Percentiles rank a stretch among this genome's conserved stretches.
phyloP scores from a whole-genome alignment of 108 stramenopile genomes.

The Nitzschia inconspicua region DNA sequence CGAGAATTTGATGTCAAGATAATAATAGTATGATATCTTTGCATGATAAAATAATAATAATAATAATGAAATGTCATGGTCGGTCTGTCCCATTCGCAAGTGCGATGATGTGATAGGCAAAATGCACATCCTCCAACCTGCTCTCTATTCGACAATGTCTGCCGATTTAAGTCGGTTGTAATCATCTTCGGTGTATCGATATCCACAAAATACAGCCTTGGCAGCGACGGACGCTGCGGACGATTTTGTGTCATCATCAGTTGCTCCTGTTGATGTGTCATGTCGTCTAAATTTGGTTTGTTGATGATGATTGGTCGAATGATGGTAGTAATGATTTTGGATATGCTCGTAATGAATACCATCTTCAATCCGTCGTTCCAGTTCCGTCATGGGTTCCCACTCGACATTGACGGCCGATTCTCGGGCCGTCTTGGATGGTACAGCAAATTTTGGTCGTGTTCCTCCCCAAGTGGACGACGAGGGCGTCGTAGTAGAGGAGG shows the following conservation, averaged over 20 bases:
- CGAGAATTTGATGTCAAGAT: no score
- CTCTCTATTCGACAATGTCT: not conserved
- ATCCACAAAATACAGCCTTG: constrained; percentile 38
- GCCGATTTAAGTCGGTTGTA: constrained; percentile 38
- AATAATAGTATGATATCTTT: no score
- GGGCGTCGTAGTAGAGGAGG: not conserved
- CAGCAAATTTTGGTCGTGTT: constrained; percentile 3
- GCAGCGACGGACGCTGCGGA: not conserved
- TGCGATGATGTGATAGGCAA: no score
- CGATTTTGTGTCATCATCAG: constrained; percentile 3
- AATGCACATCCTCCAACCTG: no score
- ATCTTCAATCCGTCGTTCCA: constrained; percentile 45
- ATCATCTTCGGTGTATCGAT: constrained; percentile 32
- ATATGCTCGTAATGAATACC: constrained; percentile 42
- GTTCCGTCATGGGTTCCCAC: constrained; percentile 42
- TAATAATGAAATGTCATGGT: no score
- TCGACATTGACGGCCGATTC: constrained; percentile 39
- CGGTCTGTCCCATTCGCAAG: no score
- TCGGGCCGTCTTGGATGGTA: constrained; percentile 33
- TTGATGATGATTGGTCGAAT: not conserved
- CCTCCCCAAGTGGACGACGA: constrained; percentile 5
- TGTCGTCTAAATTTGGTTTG: no score
- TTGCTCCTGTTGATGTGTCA: not conserved
- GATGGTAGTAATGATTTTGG: not conserved
- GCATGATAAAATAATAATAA: no score